A percentile compares a stretch with the other conserved stretches of the same genome.
Evolutionary conservation across 306 rosid species (phyloP).

Genomic region (Malus sylvestris): DNA sequence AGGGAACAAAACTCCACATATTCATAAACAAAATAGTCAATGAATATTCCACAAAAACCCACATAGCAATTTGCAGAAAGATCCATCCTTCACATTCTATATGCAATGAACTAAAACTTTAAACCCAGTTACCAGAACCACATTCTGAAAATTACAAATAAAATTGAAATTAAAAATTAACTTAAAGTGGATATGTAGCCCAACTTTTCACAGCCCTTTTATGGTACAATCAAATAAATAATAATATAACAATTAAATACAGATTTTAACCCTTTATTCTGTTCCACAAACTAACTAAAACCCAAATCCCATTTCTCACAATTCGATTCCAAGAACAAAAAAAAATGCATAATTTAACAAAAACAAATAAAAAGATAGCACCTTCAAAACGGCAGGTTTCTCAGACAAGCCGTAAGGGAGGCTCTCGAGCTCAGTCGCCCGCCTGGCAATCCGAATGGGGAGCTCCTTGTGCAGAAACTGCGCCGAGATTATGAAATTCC

Average conservation of each 20-base stretch:
- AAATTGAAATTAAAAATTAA: neutral
- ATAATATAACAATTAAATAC: neutral
- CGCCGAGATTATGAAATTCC: constrained; percentile 60
- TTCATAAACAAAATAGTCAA: neutral
- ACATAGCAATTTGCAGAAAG: neutral
- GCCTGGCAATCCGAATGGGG: constrained; percentile 74
- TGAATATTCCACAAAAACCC: neutral
- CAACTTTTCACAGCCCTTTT: neutral
- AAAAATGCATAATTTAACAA: neutral
- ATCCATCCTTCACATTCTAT: neutral
- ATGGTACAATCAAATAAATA: neutral
- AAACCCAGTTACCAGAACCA: neutral
- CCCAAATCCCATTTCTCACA: neutral
- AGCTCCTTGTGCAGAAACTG: constrained; percentile 86
- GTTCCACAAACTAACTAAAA: neutral
- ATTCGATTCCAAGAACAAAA: neutral
- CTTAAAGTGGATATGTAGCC: neutral
- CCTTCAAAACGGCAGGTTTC: constrained; percentile 76
- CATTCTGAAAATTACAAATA: neutral
- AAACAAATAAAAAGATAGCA: neutral
- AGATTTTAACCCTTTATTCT: neutral
- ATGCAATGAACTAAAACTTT: neutral
- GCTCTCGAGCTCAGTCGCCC: constrained; percentile 63
- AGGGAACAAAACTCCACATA: neutral
- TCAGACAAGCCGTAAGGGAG: constrained; percentile 75